Evolutionary conservation across 2,329 filamentous ascomycete genomes (phyloP), one percentile per base, ranked within the genome.

Genomic region (Alternaria sp.): DNA sequence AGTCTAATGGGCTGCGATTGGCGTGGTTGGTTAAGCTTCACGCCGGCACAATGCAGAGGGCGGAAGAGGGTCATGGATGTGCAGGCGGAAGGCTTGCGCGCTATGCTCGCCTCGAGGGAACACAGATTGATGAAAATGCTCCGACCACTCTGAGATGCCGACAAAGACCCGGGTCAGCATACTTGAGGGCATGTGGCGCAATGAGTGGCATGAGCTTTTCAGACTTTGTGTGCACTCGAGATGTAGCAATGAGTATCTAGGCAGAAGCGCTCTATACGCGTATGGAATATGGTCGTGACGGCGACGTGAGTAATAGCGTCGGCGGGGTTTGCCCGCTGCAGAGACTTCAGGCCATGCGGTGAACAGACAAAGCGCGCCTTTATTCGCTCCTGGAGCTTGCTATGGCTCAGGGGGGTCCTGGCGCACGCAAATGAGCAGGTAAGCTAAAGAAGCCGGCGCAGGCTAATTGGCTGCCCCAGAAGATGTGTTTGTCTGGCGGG

Each of bases 391-490:
- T 27, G 30, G 34, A 40, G 58, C 45, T 43, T 50, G 46, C 46
- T 52, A 43, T 57, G 48, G 54, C 43, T 43, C 58, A 52, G 57
- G 60, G 59, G 68, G 55, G 22, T 46, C 70, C 73, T 62, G 62
- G 74, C 43, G 38, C 36, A 50, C 43, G 63, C 67, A 77, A 75
- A 77, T 78, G 74, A 76, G 54, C 55, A 51, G 57, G 59, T 66
- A 64, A 65, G 58, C 46, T 52, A 60, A 34, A 46, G 46, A 43
- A 44, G 53, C 32, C 48, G 54, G 53, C 20, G 45, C 43, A 36
- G 54, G 45, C 54, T 56, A 40, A 56, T 50, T 56, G 54, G 54
- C 54, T 40, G 54, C 32, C 44, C 36, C 30, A 11, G 49, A 28
- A 52, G 49, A 49, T n/a, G 40, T 56, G 32, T 38, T 43, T 38